Evolutionary conservation across 192 early-diverging fungal species (phyloP), one percentile per base, ranked within the genome.

Genomic region (Coemansia sp.): DNA sequence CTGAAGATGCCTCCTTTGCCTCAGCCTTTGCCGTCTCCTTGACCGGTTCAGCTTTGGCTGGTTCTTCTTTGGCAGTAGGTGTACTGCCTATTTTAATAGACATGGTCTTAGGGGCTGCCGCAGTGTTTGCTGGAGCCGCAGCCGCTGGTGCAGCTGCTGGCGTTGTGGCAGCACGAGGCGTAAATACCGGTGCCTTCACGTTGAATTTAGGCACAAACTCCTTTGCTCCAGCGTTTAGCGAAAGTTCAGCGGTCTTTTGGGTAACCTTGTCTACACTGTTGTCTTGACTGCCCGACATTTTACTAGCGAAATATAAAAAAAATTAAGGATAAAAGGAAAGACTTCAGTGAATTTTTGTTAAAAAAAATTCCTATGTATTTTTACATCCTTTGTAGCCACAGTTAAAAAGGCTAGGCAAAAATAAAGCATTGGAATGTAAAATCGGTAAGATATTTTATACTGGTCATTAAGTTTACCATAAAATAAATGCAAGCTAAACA

Each of bases 161-260:
- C 18, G 15, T 6, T 18, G 44, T 10, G 21, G 21, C 44, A 6
- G 16, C 12, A 8, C 44, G 44, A 16, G 44, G 44, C 18, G 18
- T 21, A 20, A 46, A 46, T 21, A 12, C 44, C 12, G 44, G 44
- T 12, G 44, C 44, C 44, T 46, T 46, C 10, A 46, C 44, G 18
- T 46, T 46, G 44, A 46, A 46, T 20, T 46, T 46, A 6, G 44
- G 86, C 52, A 82, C 84, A 64, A 87, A 91, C 16, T 81, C 75
- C 53, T 58, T 68, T 4, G 89, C 87, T 45, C 80, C 80, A 13
- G 81, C 73, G 63, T 86, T 91, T 55, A 91, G 44, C 6, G 64
- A 53, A 37, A 68, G 36, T 23, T 57, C 75, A 16, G 47, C 68
- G 52, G 85, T 52, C 68, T 81, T 83, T 38, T 78, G 72, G 40